These are phyloP conservation scores for Wallacemonas rigidus DNA, from an alignment of 208 protist genomes.

Conservation along the genomic window DNA sequence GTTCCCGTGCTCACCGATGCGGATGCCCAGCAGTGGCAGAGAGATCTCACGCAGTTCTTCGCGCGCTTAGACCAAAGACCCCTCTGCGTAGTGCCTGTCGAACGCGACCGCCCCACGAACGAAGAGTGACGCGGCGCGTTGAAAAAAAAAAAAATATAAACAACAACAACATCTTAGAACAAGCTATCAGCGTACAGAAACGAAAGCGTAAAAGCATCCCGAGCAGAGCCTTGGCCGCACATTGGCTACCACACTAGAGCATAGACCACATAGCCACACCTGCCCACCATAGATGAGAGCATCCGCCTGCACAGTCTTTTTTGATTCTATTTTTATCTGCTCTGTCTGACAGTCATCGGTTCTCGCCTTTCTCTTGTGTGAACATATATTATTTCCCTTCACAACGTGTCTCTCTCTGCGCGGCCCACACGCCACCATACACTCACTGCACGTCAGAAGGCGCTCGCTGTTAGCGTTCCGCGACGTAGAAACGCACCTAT, in stretches of 20 bases:
- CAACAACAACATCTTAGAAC: too few species aligned
- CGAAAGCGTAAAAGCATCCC: too few species aligned
- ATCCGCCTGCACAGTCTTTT: not conserved
- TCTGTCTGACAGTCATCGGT: not conserved
- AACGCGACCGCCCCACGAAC: not conserved
- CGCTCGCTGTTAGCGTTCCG: too few species aligned
- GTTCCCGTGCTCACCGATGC: slow-evolving; percentile 23
- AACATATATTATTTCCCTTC: not conserved
- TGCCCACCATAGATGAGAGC: not conserved
- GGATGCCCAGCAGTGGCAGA: slow-evolving; percentile 42
- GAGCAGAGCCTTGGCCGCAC: not conserved
- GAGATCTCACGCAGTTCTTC: slow-evolving; percentile 50
- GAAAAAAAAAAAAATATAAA: not conserved
- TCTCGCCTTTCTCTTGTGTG: not conserved
- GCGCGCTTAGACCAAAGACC: slow-evolving; percentile 38
- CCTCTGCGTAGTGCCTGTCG: slow-evolving; percentile 27
- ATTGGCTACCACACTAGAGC: not conserved
- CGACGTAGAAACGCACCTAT: too few species aligned
- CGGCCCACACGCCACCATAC: too few species aligned
- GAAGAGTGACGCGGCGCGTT: not conserved
- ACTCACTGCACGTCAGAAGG: too few species aligned
- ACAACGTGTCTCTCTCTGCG: too few species aligned
- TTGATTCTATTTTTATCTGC: not conserved
- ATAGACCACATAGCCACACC: not conserved
- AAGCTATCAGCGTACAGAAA: too few species aligned